phyloP scores from a whole-genome alignment of 2,329 filamentous ascomycete genomes.

The Fusarium fujikuroi region DNA sequence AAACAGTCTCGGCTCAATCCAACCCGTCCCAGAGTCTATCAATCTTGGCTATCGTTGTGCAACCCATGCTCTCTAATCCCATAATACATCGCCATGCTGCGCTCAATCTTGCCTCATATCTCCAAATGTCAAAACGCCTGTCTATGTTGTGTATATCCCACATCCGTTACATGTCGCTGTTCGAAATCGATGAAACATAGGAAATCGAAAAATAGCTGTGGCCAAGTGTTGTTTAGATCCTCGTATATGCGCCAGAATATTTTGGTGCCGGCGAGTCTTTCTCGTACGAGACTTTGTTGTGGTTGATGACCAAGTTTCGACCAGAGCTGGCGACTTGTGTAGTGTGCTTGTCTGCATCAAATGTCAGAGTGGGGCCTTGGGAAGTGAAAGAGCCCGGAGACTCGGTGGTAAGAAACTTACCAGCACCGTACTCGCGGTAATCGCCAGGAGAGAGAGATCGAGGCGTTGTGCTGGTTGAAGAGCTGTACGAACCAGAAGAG shows the following conservation, averaged over 20 bases:
- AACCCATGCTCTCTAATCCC: slow-evolving; percentile 21
- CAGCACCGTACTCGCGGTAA: slow-evolving; percentile 48
- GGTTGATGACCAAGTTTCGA: slow-evolving; percentile 48
- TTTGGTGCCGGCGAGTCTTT: slow-evolving; percentile 45
- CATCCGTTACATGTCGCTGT: slow-evolving; percentile 33
- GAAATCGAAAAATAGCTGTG: neutral
- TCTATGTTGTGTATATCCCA: slow-evolving; percentile 28
- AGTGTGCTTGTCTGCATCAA: slow-evolving; percentile 38
- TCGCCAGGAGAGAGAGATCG: slow-evolving; percentile 44
- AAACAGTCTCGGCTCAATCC: slow-evolving; percentile 14
- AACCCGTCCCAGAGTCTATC: slow-evolving; percentile 16
- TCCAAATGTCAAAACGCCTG: slow-evolving; percentile 35
- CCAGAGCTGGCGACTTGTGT: slow-evolving; percentile 40
- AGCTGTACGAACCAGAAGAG: slow-evolving; percentile 44
- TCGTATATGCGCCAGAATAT: slow-evolving; percentile 41
- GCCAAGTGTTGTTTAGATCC: neutral
- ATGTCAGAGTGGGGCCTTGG: slow-evolving; percentile 36
- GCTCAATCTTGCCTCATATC: slow-evolving; percentile 20
- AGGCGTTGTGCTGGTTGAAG: slow-evolving; percentile 43
- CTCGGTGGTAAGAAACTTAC: slow-evolving; percentile 40
- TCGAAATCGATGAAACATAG: slow-evolving; percentile 11
- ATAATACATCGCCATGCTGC: slow-evolving; percentile 34
- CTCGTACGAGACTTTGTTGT: slow-evolving; percentile 47
- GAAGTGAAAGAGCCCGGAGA: slow-evolving; percentile 5
- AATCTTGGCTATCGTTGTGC: slow-evolving; percentile 11